Conservation (phyloP, 345 rosid genomes). For the Acer saccharum region DNA sequence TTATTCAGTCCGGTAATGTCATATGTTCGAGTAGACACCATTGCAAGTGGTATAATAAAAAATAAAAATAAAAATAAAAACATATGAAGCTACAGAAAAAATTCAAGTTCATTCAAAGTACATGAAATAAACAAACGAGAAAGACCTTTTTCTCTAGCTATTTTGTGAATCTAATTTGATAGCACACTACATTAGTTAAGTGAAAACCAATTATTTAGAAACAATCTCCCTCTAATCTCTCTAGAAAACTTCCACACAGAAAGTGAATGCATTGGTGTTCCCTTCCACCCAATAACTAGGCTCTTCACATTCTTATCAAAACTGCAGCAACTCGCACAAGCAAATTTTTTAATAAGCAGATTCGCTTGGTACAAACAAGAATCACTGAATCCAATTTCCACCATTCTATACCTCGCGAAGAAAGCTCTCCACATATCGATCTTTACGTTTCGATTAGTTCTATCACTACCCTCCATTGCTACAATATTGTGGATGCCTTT, state of each 20-base stretch:
- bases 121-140: not conserved
- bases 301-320: conserved; percentile 37
- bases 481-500: conserved; percentile 35
- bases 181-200: not conserved
- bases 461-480: conserved; percentile 39
- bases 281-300: conserved; percentile 50
- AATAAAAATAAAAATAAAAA: too few species aligned
- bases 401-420: conserved; percentile 45
- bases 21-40: too few species aligned
- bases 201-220: not conserved
- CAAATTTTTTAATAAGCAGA: conserved; percentile 32
- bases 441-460: conserved; percentile 41
- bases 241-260: conserved; percentile 50
- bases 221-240: conserved; percentile 20
- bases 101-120: not conserved
- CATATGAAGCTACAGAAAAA: too few species aligned
- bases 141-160: not conserved
- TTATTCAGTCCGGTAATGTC: too few species aligned
- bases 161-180: not conserved
- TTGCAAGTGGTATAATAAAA: too few species aligned
- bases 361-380: conserved; percentile 42
- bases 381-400: conserved; percentile 48
- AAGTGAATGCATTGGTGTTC: conserved; percentile 44
- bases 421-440: conserved; percentile 52
- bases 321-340: conserved; percentile 24